A percentile compares a stretch with the other conserved stretches of the same genome.
These are phyloP conservation scores for Tetrahymena thermophila DNA, from an alignment of 73 alveolate genomes.

Conservation along the genomic window DNA sequence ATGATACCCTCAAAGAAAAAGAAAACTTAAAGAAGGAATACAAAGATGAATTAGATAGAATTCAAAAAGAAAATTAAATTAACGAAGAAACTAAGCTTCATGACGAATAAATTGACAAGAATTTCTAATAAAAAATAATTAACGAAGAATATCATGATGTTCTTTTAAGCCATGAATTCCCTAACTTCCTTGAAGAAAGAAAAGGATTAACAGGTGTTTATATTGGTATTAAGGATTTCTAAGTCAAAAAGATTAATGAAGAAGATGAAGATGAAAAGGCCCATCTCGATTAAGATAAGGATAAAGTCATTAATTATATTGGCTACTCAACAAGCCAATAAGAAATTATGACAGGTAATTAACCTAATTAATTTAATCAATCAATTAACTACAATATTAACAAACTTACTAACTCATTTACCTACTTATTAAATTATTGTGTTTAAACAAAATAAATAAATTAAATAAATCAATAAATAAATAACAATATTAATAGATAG, in stretches of 20 bases:
- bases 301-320: conserved; percentile 63
- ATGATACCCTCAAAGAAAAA: conserved; percentile 43
- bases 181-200: conserved; percentile 52
- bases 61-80: conserved; percentile 40
- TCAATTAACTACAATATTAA: no score
- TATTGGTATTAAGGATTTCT: conserved; percentile 67
- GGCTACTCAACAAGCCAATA: conserved; percentile 64
- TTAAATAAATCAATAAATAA: no score
- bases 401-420: background rate
- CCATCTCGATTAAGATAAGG: conserved; percentile 75
- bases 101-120: conserved; percentile 43
- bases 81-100: conserved; percentile 47
- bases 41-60: conserved; percentile 42
- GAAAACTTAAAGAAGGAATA: conserved; percentile 39
- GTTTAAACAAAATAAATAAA: no score
- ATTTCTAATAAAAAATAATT: conserved; percentile 19
- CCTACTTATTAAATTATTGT: background rate
- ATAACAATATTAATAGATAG: background rate
- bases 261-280: conserved; percentile 85
- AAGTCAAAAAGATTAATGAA: conserved; percentile 43
- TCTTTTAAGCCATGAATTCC: conserved; percentile 41
- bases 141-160: conserved; percentile 51
- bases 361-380: no score
- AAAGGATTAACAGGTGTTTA: conserved; percentile 88
- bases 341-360: conserved; percentile 56